Evolutionary conservation across 1,284 basidiomycete species (phyloP), one percentile per base, ranked within the genome.

Genomic region (Volvariella volvacea): DNA sequence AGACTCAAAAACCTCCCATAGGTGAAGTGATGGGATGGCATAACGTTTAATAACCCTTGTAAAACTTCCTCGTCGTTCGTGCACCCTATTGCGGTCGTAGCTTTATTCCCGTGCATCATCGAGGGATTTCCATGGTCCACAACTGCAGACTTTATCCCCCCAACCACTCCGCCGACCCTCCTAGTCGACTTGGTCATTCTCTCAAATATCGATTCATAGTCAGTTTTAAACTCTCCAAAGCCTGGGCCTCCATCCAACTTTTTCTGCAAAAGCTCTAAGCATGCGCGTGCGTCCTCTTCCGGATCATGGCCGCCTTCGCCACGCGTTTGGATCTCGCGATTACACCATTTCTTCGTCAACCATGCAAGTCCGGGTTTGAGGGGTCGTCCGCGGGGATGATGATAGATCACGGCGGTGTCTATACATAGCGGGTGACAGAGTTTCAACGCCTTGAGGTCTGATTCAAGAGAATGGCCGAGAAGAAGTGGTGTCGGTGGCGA

Each of bases 401-500:
- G 86, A 64, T 84, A 96, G 14, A 88, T 68, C 3, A 96, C 58
- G 0, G 91, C 87, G 1, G 93, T 96, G 59, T 96, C 93, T 54
- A 96, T 89, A 56, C 89, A 90, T 37, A 78, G 67, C 0, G 91
- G 82, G 55, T 95, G 88, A 48, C 80, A 77, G 33, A 95, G 76
- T 54, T 87, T 88, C 46, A 97, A 75, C 0, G 88, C 88, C 51
- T 78, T 80, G 25, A 96, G 73, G 59, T 96, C 92, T 22, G 87
- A 92, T 66, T 95, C 92, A 40, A 96, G 78, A 2, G 91, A 94
- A 61, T 96, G 93, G 0, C 93, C 93, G n/a, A 96, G 70, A 14
- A 96, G 80, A 54, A 94, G 86, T 1, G 91, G 89, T 0, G 83
- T 83, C 0, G 80, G 76, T 1, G 71, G 73, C n/a, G 59, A 50